These are phyloP conservation scores for Phlebopus sp. DNA, from an alignment of 1,284 basidiomycete species.

Conservation along the genomic window DNA sequence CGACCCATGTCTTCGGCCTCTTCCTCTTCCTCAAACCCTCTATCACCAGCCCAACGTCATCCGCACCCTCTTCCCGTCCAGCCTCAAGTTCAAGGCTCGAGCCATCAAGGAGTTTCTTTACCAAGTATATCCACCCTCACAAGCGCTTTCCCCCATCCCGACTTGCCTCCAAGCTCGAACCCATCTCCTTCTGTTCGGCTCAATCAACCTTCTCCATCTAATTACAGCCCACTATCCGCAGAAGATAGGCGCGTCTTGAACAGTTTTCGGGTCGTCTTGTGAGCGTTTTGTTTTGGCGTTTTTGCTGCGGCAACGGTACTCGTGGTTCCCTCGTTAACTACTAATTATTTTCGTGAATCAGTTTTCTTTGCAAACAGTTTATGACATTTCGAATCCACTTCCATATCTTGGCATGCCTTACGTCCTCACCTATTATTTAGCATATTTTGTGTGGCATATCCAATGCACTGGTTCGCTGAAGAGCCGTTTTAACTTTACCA, in stretches of 20 bases:
- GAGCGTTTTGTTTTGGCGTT: conserved; percentile 1
- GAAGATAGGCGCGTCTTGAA: conserved; percentile 57
- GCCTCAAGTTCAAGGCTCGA: conserved; percentile 6
- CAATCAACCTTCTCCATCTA: conserved; percentile 27
- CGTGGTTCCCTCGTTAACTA: neutral
- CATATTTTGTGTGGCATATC: no score
- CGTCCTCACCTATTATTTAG: no score
- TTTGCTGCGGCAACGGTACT: neutral
- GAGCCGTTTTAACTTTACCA: no score
- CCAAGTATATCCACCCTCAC: conserved; percentile 23
- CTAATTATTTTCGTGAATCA: neutral
- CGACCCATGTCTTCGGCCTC: conserved; percentile 39
- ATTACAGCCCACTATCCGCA: conserved; percentile 50
- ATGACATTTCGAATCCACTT: no score
- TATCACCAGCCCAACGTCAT: conserved; percentile 24
- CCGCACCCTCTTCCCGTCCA: conserved; percentile 24
- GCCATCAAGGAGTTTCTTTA: conserved; percentile 17
- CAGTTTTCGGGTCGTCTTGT: conserved; percentile 55
- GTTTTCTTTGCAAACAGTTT: no score
- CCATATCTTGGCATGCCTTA: no score
- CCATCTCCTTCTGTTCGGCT: conserved; percentile 21
- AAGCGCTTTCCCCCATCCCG: conserved; percentile 19
- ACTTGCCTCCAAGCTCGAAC: conserved; percentile 24
- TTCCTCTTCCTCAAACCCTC: conserved; percentile 34
- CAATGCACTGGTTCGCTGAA: no score